Conservation (phyloP, 2,329 filamentous ascomycete species). For the Xylaria sp. region DNA sequence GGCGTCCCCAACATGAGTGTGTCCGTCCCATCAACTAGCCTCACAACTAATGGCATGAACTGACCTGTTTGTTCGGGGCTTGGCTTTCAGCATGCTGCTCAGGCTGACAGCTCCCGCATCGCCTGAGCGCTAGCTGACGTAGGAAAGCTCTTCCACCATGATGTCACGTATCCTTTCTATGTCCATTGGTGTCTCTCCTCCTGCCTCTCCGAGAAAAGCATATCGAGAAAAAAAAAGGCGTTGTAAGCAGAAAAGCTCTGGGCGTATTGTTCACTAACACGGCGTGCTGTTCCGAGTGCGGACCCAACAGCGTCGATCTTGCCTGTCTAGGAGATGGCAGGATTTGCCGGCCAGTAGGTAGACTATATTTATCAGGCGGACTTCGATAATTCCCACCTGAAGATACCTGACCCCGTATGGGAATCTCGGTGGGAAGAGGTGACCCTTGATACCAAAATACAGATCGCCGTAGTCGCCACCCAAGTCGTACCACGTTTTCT, state of each 20-base stretch:
- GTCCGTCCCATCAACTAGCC: conserved; percentile 6
- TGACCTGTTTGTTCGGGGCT: background rate
- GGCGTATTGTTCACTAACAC: conserved; percentile 3
- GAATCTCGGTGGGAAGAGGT: conserved; percentile 38
- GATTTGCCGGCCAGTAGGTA: conserved; percentile 20
- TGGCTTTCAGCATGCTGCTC: conserved; percentile 22
- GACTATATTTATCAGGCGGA: conserved; percentile 18
- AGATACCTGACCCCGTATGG: conserved; percentile 27
- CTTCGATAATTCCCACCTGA: conserved; percentile 29
- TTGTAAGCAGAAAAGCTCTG: conserved; percentile 34
- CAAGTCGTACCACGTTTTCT: conserved; percentile 36
- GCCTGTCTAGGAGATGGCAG: conserved; percentile 36
- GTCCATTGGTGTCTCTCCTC: background rate
- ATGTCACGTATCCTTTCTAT: conserved; percentile 17
- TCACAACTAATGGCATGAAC: conserved; percentile 5
- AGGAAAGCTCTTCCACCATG: conserved; percentile 23
- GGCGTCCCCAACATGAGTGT: background rate
- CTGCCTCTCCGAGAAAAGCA: conserved; percentile 10
- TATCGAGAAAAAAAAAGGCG: background rate
- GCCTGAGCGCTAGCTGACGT: conserved; percentile 17
- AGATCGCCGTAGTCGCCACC: conserved; percentile 38
- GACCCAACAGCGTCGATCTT: conserved; percentile 42
- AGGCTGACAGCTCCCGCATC: conserved; percentile 34
- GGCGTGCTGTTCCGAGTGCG: conserved; percentile 31
- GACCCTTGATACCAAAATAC: conserved; percentile 31